These are phyloP conservation scores for Chalciporus chontae DNA, from an alignment of 768 basidiomycete genomes.

Conservation along the genomic window DNA sequence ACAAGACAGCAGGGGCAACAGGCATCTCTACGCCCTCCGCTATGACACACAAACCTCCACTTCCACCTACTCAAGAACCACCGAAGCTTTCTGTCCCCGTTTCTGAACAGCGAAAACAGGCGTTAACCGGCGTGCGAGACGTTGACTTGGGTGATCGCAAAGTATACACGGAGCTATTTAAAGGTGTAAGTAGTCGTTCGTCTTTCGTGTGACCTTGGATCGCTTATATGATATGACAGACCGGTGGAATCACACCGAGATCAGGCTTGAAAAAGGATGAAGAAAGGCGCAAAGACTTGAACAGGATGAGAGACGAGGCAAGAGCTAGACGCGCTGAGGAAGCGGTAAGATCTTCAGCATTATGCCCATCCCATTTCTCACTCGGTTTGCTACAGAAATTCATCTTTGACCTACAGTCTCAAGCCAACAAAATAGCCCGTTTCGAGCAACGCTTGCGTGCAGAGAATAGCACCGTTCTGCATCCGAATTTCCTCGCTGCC, in stretches of 20 bases:
- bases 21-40: conserved; percentile 23
- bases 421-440: conserved; percentile 55
- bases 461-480: conserved; percentile 53
- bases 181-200: conserved; percentile 37
- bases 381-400: conserved; percentile 33
- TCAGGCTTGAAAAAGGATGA: conserved; percentile 56
- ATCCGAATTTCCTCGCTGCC: conserved; percentile 57
- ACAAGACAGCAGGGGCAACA: conserved; percentile 37
- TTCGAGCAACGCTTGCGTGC: conserved; percentile 57
- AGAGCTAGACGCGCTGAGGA: conserved; percentile 53
- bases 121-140: conserved; percentile 48
- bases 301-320: conserved; percentile 69
- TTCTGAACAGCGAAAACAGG: conserved; percentile 37
- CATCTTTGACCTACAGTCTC: conserved; percentile 55
- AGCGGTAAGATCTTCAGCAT: conserved; percentile 38
- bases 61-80: conserved; percentile 13
- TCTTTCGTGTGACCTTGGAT: not conserved
- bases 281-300: conserved; percentile 63
- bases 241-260: conserved; percentile 43
- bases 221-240: conserved; percentile 22
- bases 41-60: conserved; percentile 22
- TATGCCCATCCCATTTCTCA: not conserved
- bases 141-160: conserved; percentile 59
- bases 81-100: conserved; percentile 28
- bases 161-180: conserved; percentile 66